Conservation (phyloP, 1,284 basidiomycete species). For the Malassezia sp. region DNA sequence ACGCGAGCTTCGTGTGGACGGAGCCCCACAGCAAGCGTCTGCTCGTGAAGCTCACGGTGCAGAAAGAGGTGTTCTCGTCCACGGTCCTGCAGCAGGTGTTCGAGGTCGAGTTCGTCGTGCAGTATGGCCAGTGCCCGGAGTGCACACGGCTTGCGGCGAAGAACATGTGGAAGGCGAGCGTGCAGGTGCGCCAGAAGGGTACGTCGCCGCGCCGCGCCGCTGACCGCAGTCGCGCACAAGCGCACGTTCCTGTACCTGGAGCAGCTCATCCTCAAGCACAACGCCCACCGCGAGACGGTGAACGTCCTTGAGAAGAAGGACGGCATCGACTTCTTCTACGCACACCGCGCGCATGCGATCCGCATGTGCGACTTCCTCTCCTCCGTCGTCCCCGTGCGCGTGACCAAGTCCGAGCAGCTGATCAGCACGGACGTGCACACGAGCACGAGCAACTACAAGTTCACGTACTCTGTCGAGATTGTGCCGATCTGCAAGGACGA, state of each 20-base stretch:
- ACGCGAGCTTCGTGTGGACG: constrained; percentile 98
- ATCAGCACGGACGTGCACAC: constrained; percentile 85
- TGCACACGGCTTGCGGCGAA: constrained; percentile 89
- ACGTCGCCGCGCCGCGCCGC: too few relatives aligned
- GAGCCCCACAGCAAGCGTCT: constrained; percentile 92
- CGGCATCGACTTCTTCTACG: constrained; percentile 93
- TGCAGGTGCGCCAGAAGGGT: constrained; percentile 98
- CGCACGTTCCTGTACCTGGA: constrained; percentile 95
- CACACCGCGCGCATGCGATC: constrained; percentile 74
- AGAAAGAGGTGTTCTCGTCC: constrained; percentile 91
- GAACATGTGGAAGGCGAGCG: constrained; percentile 94
- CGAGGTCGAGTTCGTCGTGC: constrained; percentile 89
- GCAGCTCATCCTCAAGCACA: constrained; percentile 92
- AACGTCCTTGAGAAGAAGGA: constrained; percentile 84
- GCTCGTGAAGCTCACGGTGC: constrained; percentile 86
- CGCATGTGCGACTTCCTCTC: constrained; percentile 95
- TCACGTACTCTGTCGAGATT: constrained; percentile 94
- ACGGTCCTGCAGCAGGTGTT: constrained; percentile 96
- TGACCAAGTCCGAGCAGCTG: constrained; percentile 83
- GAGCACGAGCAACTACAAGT: constrained; percentile 89
- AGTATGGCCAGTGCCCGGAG: constrained; percentile 88
- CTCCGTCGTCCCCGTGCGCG: constrained; percentile 73
- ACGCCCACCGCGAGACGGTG: constrained; percentile 90
- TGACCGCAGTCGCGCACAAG: constrained; percentile 67
- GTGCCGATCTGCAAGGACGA: constrained; percentile 96